These are phyloP conservation scores for Fusarium mundagurra DNA, from an alignment of 2,329 filamentous ascomycete species.

Conservation along the genomic window DNA sequence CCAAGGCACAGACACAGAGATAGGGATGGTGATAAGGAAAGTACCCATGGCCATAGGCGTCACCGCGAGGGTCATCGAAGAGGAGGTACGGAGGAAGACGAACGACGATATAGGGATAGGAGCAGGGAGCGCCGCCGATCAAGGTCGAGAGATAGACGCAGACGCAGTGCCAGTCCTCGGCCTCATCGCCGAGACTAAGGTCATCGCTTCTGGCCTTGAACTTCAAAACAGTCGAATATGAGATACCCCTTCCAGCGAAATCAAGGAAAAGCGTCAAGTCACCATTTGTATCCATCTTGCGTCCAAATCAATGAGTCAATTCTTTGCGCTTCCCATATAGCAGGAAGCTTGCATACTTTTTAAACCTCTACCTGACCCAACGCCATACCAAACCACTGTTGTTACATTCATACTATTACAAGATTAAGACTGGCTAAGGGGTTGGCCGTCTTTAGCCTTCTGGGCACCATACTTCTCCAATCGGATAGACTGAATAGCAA, in stretches of 20 bases:
- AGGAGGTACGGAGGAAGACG: constrained; percentile 14
- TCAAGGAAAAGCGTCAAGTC: not conserved
- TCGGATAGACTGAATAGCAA: constrained; percentile 53
- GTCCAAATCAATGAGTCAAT: constrained; percentile 12
- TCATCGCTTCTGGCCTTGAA: not conserved
- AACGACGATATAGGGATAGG: constrained; percentile 28
- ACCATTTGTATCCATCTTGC: not conserved
- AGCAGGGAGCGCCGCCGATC: constrained; percentile 38
- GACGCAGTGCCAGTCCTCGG: constrained; percentile 27
- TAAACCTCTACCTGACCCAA: constrained; percentile 6
- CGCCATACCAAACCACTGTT: constrained; percentile 24
- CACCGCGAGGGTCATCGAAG: constrained; percentile 16
- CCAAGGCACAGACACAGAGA: constrained; percentile 8
- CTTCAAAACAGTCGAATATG: not conserved
- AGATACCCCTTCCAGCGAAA: constrained; percentile 19
- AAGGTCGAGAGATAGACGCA: constrained; percentile 32
- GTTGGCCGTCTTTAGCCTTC: constrained; percentile 50
- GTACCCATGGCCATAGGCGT: constrained; percentile 27
- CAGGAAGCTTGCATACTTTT: constrained; percentile 6
- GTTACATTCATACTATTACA: constrained; percentile 6
- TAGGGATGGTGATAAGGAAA: constrained; percentile 6
- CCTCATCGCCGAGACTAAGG: constrained; percentile 21
- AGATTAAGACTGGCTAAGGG: constrained; percentile 29
- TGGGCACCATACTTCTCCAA: constrained; percentile 59
- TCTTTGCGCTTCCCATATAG: not conserved